Evolutionary conservation across 2,329 filamentous ascomycete species (phyloP), one percentile per base, ranked within the genome.

Genomic region (Alternaria tenuissima): DNA sequence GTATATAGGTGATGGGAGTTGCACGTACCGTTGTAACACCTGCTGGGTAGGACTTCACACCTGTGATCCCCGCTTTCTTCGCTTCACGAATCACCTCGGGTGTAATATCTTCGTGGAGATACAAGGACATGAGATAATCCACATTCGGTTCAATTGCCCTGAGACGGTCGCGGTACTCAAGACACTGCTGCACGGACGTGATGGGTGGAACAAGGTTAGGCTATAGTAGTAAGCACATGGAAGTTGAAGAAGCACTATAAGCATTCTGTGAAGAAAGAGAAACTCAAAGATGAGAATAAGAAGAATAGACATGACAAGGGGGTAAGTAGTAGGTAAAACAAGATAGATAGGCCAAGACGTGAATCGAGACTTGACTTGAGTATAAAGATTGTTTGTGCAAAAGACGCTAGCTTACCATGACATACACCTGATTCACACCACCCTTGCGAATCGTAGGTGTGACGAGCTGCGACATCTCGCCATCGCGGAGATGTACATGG

Each of bases 21-120:
- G 9, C 2, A 65, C 69, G 59, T 67, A 75, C 71, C 1, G 75
- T 78, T 12, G 75, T 78, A 7, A 78, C 76, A 36, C 82, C 82
- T 20, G 82, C 82, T 5, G 83, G 83, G 68, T 93, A 93, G 47
- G 88, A 85, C 79, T 93, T 93, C 49, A 93, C 87, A 32, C 90
- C 90, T 24, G 81, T 82, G 69, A 96, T 87, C 7, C 92, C 92
- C 3, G 89, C 87, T 55, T 85, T 83, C 64, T 90, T 89, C 43
- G 93, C 93, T 70, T 92, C 85, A 51, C 85, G 85, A 69, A 97
- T 92, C 11, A 81, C 82, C 32, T 81, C 81, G 3, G 81, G 81
- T 1, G 79, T 83, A 63, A 84, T 82, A 53, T 77, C 76, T 16
- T 81, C 80, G 63, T 84, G 83, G 6, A 85, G 75, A 64, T 84